Conservation (phyloP, 768 basidiomycete species). For the Lanmaoa rubissima region DNA sequence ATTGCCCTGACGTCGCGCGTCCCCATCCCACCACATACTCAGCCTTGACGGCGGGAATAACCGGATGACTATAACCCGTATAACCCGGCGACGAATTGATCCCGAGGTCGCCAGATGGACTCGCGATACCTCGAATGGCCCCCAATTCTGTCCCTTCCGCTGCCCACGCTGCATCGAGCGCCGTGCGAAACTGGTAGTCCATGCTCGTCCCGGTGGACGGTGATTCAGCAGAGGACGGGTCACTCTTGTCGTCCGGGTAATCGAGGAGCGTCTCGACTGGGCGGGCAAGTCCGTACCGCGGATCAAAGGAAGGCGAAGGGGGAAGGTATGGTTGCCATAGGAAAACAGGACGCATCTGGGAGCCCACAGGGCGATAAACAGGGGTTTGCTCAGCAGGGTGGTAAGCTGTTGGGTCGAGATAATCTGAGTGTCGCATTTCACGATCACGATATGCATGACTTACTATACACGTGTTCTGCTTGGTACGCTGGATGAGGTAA, state of each 20-base stretch:
- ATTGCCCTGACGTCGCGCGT: constrained; percentile 12
- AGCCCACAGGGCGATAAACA: constrained; percentile 16
- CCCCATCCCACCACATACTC: constrained; percentile 2
- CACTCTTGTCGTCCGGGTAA: constrained; percentile 25
- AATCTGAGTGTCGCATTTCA: constrained; percentile 1
- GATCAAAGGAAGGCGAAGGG: constrained; percentile 15
- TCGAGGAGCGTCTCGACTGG: constrained; percentile 12
- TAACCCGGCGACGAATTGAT: constrained; percentile 11
- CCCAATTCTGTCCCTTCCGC: constrained; percentile 4
- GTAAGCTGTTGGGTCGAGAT: constrained; percentile 16
- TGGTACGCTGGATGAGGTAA: constrained; percentile 12
- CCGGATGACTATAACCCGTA: constrained; percentile 12
- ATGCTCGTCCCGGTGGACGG: constrained; percentile 12
- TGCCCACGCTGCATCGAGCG: constrained; percentile 1
- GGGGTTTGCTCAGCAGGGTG: constrained; percentile 16
- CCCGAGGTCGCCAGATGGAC: constrained; percentile 11
- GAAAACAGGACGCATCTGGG: constrained; percentile 19
- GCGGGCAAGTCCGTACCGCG: constrained; percentile 8
- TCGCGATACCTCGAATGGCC: neutral
- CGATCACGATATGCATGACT: constrained; percentile 2
- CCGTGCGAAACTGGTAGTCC: constrained; percentile 8
- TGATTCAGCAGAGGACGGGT: constrained; percentile 28
- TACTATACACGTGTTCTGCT: constrained; percentile 18
- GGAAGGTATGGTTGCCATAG: constrained; percentile 34
- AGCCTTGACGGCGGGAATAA: constrained; percentile 13